phyloP scores from a whole-genome alignment of 129 eudicot species.

The Artemisia annua region DNA sequence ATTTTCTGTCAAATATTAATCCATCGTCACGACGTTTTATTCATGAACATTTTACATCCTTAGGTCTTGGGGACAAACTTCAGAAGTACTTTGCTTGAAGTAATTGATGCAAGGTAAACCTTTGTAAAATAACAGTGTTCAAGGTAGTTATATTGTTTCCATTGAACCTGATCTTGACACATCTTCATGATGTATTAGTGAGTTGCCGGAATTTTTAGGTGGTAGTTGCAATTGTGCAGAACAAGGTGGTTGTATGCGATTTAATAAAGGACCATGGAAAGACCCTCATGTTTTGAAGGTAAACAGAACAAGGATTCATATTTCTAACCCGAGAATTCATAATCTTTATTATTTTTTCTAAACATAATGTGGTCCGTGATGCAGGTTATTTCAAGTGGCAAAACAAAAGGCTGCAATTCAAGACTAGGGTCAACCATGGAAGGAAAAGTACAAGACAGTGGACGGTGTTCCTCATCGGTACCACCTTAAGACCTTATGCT shows the following conservation, averaged over 20 bases:
- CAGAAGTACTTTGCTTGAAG: conserved; percentile 70
- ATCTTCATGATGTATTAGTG: conserved; percentile 35
- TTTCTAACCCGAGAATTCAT: neutral
- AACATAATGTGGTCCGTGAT: neutral
- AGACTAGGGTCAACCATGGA: neutral
- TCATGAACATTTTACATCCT: conserved; percentile 6
- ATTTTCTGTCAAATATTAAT: conserved; percentile 8
- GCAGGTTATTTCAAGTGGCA: conserved; percentile 47
- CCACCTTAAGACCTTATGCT: conserved; percentile 11
- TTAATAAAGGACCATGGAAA: conserved; percentile 86
- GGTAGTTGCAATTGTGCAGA: conserved; percentile 73
- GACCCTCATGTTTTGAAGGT: conserved; percentile 63
- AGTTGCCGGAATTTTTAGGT: conserved; percentile 82
- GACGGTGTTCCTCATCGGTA: conserved; percentile 29
- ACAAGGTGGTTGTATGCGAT: conserved; percentile 71
- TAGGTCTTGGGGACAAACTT: conserved; percentile 80
- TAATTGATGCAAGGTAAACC: conserved; percentile 71
- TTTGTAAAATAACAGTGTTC: neutral
- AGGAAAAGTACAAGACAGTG: conserved; percentile 20
- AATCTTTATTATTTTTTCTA: neutral
- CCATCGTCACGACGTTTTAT: neutral
- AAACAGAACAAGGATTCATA: conserved; percentile 1
- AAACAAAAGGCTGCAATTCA: conserved; percentile 24
- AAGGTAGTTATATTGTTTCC: neutral
- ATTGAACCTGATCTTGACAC: conserved; percentile 16